Evolutionary conservation across 257 asterid genomes (phyloP).

Genomic region (Solanum chiquidenum): DNA sequence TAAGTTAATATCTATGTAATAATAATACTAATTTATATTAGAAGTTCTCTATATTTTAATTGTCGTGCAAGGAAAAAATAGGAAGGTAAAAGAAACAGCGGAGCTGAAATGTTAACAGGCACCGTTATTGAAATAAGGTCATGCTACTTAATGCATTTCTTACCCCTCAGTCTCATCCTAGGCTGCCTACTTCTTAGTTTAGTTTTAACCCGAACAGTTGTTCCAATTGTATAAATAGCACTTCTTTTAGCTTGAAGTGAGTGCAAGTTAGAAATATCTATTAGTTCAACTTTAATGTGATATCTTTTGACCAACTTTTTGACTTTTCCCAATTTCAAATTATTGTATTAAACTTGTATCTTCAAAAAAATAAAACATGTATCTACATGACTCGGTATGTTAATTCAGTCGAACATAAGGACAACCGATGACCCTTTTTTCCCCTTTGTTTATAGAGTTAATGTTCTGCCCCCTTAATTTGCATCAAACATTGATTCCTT

Average conservation of each 20-base stretch:
- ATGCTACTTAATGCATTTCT: neutral
- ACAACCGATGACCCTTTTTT: neutral
- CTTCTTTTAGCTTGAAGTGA: neutral
- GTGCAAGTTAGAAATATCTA: neutral
- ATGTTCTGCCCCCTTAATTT: neutral
- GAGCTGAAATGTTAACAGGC: neutral
- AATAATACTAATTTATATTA: neutral
- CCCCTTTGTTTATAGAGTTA: neutral
- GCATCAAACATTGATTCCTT: neutral
- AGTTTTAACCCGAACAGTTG: neutral
- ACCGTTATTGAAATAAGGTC: neutral
- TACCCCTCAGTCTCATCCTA: neutral
- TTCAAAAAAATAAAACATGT: neutral
- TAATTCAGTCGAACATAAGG: neutral
- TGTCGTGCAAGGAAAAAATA: neutral
- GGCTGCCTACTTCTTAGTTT: neutral
- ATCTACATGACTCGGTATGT: neutral
- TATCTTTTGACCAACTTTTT: neutral
- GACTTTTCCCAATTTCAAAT: neutral
- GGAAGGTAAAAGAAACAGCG: neutral
- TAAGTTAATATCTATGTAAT: neutral
- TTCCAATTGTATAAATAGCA: neutral
- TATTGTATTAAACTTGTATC: neutral
- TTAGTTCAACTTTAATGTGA: neutral
- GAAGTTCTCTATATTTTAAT: neutral